Base-by-base conservation (phyloP, 768 basidiomycete genomes). In the Mycena venus region DNA sequence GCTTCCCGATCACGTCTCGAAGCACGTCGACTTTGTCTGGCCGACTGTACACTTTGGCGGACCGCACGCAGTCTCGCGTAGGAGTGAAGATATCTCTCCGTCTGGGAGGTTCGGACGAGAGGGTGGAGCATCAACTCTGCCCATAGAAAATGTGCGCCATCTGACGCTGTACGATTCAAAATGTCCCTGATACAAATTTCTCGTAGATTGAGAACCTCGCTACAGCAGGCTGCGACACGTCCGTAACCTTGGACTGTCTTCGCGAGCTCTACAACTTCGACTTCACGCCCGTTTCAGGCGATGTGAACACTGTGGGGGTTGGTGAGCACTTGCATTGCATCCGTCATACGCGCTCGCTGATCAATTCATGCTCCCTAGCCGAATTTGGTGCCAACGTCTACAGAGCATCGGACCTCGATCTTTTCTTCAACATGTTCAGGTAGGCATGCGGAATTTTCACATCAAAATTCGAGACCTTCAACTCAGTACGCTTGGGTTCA, bases 201-300 rank as follows among this genome's bases (percentile, higher is more conserved):
- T 56, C n/a, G 21, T 49, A 70, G 69, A 36, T 70, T 64, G 69
- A 51, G 38, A 27, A 42, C 31, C 32, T 68, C 7, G 67, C 67
- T 15, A n/a, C 27, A 49, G 47, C 70, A 14, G 63, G 70, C 25
- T 72, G 70, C 55, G 70, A 72, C 42, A 58, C 55, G 32, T 31
- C 62, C 23, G 70, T 23, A 23, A 72, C 70, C 11, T 51, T 72
- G 42, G 70, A 71, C 42, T 71, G 70, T 32, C 62, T 72, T 36
- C 70, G 70, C 44, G 62, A 55, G 40, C 70, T 72, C 31, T 72
- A 72, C 25, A 72, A 72, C 56, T 72, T 72, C 44, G 70, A 72
- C 44, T 72, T 72, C 25, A 72, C 63, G 42, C 70, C 70, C 19
- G 62, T 72, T 49, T 64, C 70, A 38, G 70, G 70, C 17, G 23